These are phyloP conservation scores for Corchorus olitorius DNA, from an alignment of 345 rosid species.

Conservation along the genomic window DNA sequence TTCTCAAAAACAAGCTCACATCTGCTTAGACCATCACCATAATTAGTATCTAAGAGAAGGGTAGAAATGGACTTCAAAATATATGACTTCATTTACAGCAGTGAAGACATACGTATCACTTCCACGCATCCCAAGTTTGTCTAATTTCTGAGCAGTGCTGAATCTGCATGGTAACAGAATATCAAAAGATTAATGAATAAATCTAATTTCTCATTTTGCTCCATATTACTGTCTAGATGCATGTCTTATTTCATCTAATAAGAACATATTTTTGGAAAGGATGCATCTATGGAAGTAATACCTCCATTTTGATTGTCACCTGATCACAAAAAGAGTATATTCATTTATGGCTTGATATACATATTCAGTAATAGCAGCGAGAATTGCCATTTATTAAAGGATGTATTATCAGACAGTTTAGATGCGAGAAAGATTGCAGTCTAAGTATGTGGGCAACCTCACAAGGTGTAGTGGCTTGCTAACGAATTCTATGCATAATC, in stretches of 20 bases:
- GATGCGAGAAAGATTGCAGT: conserved; percentile 2
- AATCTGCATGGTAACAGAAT: conserved; percentile 58
- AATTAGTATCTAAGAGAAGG: conserved; percentile 30
- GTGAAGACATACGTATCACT: conserved; percentile 76
- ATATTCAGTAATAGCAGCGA: neutral
- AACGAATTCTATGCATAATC: neutral
- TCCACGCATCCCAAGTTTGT: conserved; percentile 98
- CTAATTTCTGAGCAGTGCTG: conserved; percentile 93
- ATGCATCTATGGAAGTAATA: neutral
- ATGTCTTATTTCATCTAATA: neutral
- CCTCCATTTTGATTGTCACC: neutral
- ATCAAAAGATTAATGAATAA: neutral
- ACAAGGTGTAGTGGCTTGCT: neutral
- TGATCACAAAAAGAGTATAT: neutral
- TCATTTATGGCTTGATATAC: neutral
- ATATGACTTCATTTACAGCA: conserved; percentile 24
- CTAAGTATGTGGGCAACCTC: neutral
- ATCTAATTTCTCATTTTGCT: neutral
- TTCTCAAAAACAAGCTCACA: conserved; percentile 96
- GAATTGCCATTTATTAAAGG: neutral
- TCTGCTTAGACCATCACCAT: conserved; percentile 46
- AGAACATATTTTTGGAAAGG: neutral
- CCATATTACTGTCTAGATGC: neutral
- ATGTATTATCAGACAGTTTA: neutral
- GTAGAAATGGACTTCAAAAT: conserved; percentile 18